Evolutionary conservation across 2,329 filamentous ascomycete genomes (phyloP), one percentile per base, ranked within the genome.

Genomic region (Mycosphaerella arachidis): DNA sequence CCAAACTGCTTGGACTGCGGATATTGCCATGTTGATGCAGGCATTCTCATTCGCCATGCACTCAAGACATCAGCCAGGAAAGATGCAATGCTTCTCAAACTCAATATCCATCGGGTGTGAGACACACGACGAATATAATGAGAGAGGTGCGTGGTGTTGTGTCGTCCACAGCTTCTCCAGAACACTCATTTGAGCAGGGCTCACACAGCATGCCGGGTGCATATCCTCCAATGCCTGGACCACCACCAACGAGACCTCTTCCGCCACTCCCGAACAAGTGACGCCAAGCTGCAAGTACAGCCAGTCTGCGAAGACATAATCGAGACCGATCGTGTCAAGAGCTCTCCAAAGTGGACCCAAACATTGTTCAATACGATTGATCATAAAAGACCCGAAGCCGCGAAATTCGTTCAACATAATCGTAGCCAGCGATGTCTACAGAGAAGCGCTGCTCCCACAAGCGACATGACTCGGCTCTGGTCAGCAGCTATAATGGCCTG

Each of bases 191-290:
- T 3, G 6, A 50, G 5, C 8, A 27, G 3, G 10, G 29, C 9
- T 9, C 20, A 9, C 8, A 27, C 8, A 35, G 12, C 13, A 63
- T 65, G 63, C 58, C 54, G 48, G 56, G 54, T 20, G 61, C 48
- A 29, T 63, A 51, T 20, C 63, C 60, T 43, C 56, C 61, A 24
- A 61, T 58, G 48, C 60, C 63, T 61, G 63, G 58, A 48, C 63
- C 60, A 31, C 60, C 63, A 48, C 58, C 61, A n/a, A 65, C 58
- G 29, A 59, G 54, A 46, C 61, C 58, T 51, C 40, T 63, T 48
- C 58, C 61, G 35, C 61, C 58, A 31, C 27, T 65, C 20, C 60
- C 63, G 54, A 45, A 45, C 16, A 48, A 56, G 30, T 62, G 54
- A 55, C 29, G 37, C 29, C 54, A 33, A 52, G 8, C n/a, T 6